These are phyloP conservation scores for Mortierella sp. DNA, from an alignment of 371 early-diverging fungal species.

Conservation along the genomic window DNA sequence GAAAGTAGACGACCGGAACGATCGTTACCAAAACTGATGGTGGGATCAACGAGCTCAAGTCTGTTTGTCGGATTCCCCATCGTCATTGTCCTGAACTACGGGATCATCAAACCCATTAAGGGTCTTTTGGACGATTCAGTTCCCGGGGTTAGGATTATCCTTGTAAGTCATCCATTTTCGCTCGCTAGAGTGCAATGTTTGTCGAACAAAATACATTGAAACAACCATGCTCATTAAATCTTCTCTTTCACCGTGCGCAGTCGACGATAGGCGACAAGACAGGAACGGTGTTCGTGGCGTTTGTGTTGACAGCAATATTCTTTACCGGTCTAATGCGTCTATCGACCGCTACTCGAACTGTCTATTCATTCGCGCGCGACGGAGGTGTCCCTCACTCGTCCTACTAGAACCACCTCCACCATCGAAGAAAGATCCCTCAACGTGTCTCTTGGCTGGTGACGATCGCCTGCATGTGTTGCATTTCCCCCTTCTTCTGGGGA, in stretches of 20 bases:
- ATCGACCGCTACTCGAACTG: conserved; percentile 25
- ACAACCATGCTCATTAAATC: not conserved
- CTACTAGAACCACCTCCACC: conserved; percentile 54
- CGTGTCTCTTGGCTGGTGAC: conserved; percentile 50
- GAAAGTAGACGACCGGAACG: conserved; percentile 38
- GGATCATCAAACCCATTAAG: conserved; percentile 29
- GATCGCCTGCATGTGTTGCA: conserved; percentile 31
- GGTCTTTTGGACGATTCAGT: conserved; percentile 44
- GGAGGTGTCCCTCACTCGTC: conserved; percentile 44
- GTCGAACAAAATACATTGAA: too few relatives aligned
- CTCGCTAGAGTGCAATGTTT: too few relatives aligned
- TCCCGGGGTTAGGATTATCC: conserved; percentile 27
- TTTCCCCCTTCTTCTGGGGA: conserved; percentile 55
- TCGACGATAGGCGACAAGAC: conserved; percentile 24
- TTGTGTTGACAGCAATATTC: conserved; percentile 38
- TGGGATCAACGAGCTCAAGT: conserved; percentile 15
- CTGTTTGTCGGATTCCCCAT: conserved; percentile 29
- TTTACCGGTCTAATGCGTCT: conserved; percentile 33
- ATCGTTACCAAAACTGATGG: conserved; percentile 23
- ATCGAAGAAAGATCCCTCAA: conserved; percentile 32
- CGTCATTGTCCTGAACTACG: conserved; percentile 36
- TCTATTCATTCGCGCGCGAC: conserved; percentile 42
- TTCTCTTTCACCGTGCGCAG: not conserved
- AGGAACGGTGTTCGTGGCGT: conserved; percentile 17
- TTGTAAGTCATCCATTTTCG: conserved; percentile 14